Percentiles rank a stretch among this genome's conserved stretches.
phyloP scores from a whole-genome alignment of 495 filamentous ascomycete genomes.

The Letharia columbiana region DNA sequence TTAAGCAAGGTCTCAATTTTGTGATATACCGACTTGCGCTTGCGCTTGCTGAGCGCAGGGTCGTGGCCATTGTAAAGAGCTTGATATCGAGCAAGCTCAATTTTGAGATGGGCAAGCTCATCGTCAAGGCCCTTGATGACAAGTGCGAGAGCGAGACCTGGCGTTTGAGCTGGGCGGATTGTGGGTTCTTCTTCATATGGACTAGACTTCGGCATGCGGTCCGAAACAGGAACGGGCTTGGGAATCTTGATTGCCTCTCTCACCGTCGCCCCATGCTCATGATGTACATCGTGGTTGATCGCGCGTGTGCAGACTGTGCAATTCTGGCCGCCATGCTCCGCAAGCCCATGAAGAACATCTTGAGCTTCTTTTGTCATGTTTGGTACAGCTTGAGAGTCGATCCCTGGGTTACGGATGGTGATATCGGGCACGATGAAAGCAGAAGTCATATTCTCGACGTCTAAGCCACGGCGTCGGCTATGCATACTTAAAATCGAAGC shows the following conservation, averaged over 20 bases:
- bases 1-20: constrained; percentile 57
- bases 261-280: constrained; percentile 23
- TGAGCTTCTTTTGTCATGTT: constrained; percentile 43
- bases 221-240: constrained; percentile 63
- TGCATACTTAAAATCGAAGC: constrained; percentile 28
- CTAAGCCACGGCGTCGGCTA: constrained; percentile 19
- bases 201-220: constrained; percentile 46
- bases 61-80: constrained; percentile 59
- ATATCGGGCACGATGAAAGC: constrained; percentile 69
- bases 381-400: constrained; percentile 30
- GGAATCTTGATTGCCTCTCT: constrained; percentile 54
- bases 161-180: constrained; percentile 64
- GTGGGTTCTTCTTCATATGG: constrained; percentile 61
- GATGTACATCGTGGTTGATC: constrained; percentile 29
- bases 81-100: constrained; percentile 51
- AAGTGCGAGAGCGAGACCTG: constrained; percentile 64
- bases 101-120: constrained; percentile 73
- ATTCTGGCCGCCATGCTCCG: constrained; percentile 58
- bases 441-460: constrained; percentile 65
- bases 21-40: constrained; percentile 53
- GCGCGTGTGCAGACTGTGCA: constrained; percentile 63
- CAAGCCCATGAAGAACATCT: constrained; percentile 48
- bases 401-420: constrained; percentile 40
- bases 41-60: constrained; percentile 56
- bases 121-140: constrained; percentile 75